phyloP scores from a whole-genome alignment of 495 filamentous ascomycete genomes.

The Cladorrhinum samala region DNA sequence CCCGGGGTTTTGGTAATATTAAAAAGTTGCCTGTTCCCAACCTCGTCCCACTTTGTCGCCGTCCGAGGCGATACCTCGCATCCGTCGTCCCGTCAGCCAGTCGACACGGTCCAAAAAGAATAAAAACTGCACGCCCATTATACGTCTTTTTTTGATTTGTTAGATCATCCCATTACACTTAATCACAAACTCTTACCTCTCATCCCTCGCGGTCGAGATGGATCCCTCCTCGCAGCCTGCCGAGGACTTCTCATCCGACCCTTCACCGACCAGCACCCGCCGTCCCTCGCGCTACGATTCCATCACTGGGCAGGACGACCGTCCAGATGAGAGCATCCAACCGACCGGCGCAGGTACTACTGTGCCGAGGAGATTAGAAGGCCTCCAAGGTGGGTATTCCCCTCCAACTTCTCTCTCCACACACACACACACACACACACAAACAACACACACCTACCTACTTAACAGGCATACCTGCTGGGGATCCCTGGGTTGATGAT shows the following conservation, averaged over 20 bases:
- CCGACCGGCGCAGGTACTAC: conserved; percentile 47
- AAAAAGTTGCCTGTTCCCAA: not conserved
- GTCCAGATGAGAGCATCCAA: conserved; percentile 35
- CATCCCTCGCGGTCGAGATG: conserved; percentile 22
- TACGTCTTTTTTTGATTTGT: too few species aligned
- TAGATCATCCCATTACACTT: not conserved
- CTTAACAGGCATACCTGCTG: too few species aligned
- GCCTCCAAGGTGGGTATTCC: conserved; percentile 15
- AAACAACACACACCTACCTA: too few species aligned
- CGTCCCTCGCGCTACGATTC: conserved; percentile 24
- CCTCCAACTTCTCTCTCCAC: not conserved
- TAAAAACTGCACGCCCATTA: too few species aligned
- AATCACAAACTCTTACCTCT: not conserved
- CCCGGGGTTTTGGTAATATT: not conserved
- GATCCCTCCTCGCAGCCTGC: conserved; percentile 28
- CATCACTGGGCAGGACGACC: conserved; percentile 27
- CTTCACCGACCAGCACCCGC: conserved; percentile 40
- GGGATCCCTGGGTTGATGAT: not conserved
- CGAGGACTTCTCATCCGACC: conserved; percentile 26
- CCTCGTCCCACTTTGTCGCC: not conserved
- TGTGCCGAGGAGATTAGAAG: conserved; percentile 41
- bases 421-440: too few species aligned
- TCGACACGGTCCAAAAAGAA: too few species aligned
- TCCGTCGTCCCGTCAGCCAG: too few species aligned
- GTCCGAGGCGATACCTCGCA: too few species aligned